These are phyloP conservation scores for Gonapodya sp. DNA, from an alignment of 192 early-diverging fungal genomes.

Conservation along the genomic window DNA sequence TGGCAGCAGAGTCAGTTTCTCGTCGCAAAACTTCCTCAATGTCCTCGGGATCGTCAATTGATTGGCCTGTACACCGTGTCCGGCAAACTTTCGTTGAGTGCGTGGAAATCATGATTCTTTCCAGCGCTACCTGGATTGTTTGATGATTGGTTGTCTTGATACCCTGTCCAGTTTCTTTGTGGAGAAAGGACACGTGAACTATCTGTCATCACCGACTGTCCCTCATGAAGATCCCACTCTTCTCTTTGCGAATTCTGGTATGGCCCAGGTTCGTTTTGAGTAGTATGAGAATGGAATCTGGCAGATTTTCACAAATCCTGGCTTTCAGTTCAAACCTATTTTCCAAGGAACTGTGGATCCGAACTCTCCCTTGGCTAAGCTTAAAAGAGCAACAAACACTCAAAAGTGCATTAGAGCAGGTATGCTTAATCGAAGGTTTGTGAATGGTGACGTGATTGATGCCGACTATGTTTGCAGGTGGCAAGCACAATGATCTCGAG, in stretches of 20 bases:
- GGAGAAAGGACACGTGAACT: conserved; percentile 59
- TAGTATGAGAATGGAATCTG: background rate
- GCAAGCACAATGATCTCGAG: conserved; percentile 98
- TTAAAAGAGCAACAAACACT: conserved; percentile 85
- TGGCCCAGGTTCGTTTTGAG: conserved; percentile 69
- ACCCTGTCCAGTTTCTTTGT: conserved; percentile 67
- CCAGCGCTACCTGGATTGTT: background rate
- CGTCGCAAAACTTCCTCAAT: too few relatives aligned
- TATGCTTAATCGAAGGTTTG: conserved; percentile 18
- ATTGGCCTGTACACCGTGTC: conserved; percentile 73
- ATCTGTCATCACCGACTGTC: conserved; percentile 83
- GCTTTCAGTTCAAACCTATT: conserved; percentile 80
- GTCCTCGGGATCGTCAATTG: conserved; percentile 6
- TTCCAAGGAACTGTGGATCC: conserved; percentile 93
- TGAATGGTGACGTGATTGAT: background rate
- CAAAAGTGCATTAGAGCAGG: conserved; percentile 99
- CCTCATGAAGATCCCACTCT: conserved; percentile 94
- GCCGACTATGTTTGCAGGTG: conserved; percentile 45
- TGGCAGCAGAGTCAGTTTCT: too few relatives aligned
- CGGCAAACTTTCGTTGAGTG: conserved; percentile 68
- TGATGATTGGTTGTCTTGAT: background rate
- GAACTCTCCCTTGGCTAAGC: conserved; percentile 81
- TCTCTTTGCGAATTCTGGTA: conserved; percentile 92
- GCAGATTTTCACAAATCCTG: background rate
- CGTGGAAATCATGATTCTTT: background rate